Evolutionary conservation across 2,329 filamentous ascomycete species (phyloP).

Genomic region (Zymoseptoria ardabiliae): DNA sequence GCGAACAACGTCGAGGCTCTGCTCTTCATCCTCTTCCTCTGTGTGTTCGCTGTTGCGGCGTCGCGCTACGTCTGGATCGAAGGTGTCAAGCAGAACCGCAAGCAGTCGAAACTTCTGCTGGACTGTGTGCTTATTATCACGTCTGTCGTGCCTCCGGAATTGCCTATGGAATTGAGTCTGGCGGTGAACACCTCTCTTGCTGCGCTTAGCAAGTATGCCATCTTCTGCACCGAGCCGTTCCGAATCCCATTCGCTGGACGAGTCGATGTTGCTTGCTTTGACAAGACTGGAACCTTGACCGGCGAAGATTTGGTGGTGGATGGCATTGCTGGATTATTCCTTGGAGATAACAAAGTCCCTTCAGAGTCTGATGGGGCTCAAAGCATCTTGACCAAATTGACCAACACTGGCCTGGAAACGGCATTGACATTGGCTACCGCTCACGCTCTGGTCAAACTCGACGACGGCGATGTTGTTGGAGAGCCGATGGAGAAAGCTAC

Average conservation of each 20-base stretch:
- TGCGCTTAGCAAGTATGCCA: constrained; percentile 87
- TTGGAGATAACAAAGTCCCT: constrained; percentile 60
- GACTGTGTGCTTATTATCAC: constrained; percentile 98
- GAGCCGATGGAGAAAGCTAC: constrained; percentile 99
- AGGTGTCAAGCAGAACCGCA: constrained; percentile 87
- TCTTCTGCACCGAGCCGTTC: constrained; percentile 98
- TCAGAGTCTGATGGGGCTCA: constrained; percentile 72
- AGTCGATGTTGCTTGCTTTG: constrained; percentile 94
- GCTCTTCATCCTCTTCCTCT: constrained; percentile 94
- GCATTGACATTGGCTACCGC: constrained; percentile 90
- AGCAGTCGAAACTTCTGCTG: constrained; percentile 91
- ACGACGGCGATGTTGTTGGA: constrained; percentile 94
- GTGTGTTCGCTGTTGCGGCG: constrained; percentile 91
- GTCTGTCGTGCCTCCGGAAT: constrained; percentile 93
- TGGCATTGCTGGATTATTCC: constrained; percentile 80
- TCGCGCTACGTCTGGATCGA: constrained; percentile 99
- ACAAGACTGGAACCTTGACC: constrained; percentile 95
- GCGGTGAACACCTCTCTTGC: constrained; percentile 97
- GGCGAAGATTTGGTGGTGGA: constrained; percentile 96
- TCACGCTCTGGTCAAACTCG: constrained; percentile 89
- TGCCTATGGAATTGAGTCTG: constrained; percentile 95
- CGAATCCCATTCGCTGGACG: constrained; percentile 93
- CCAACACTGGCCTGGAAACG: constrained; percentile 67
- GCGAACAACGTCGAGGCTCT: constrained; percentile 94
- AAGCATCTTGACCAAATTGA: constrained; percentile 65